phyloP scores from a whole-genome alignment of 176 grass and related monocot genomes.

The Saccharum officinarum region DNA sequence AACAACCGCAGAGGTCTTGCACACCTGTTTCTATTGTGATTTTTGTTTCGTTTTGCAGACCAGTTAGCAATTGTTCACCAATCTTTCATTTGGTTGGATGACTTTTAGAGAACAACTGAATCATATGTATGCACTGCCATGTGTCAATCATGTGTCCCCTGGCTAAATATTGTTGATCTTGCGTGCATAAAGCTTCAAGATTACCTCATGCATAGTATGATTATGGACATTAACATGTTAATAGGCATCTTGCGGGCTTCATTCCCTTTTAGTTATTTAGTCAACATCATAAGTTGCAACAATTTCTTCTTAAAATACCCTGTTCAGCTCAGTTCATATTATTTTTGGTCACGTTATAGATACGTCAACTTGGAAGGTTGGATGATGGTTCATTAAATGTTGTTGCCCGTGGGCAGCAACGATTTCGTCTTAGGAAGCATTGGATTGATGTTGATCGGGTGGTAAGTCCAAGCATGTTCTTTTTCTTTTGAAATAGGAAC shows the following conservation, averaged over 20 bases:
- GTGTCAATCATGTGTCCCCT: background rate
- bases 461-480: constrained; percentile 48
- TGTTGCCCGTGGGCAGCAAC: constrained; percentile 86
- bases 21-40: constrained; percentile 21
- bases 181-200: background rate
- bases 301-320: constrained; percentile 22
- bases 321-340: background rate
- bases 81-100: constrained; percentile 1
- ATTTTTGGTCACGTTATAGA: constrained; percentile 43
- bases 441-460: constrained; percentile 78
- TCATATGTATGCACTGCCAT: background rate
- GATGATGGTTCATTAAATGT: constrained; percentile 84
- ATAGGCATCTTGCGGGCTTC: background rate
- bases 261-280: background rate
- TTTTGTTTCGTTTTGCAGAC: constrained; percentile 20
- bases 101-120: background rate
- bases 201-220: background rate
- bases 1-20: constrained; percentile 88
- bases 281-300: background rate
- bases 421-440: constrained; percentile 61
- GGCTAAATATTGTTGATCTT: background rate
- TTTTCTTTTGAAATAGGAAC: background rate
- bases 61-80: background rate
- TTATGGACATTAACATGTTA: background rate
- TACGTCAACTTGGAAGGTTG: constrained; percentile 68